Conservation (phyloP, 2,329 filamentous ascomycete genomes). For the Stagonosporopsis rhizophila region DNA sequence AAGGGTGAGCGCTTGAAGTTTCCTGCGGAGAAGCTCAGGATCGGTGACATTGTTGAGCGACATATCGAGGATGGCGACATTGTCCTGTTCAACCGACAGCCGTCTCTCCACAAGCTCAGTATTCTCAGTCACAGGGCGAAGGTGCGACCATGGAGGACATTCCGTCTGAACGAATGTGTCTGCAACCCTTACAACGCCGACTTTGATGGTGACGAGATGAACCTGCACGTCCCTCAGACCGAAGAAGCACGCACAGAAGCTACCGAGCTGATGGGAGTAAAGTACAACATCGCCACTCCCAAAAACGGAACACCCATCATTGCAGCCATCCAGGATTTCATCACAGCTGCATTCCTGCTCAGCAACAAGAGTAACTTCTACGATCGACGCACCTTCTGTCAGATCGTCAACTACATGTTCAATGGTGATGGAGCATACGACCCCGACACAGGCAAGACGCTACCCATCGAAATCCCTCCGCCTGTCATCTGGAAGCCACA, state of each 20-base stretch:
- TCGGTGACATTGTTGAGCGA: conserved; percentile 90
- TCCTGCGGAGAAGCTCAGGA: conserved; percentile 75
- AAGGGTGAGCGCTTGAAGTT: conserved; percentile 68
- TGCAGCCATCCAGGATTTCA: conserved; percentile 99
- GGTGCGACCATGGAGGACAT: conserved; percentile 92
- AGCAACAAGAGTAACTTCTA: conserved; percentile 94
- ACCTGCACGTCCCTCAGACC: conserved; percentile 95
- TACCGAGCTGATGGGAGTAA: conserved; percentile 96
- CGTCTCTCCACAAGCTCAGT: conserved; percentile 96
- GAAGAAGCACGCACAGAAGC: conserved; percentile 96
- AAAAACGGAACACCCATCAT: conserved; percentile 99
- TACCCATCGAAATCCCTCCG: conserved; percentile 81
- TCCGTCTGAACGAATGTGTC: conserved; percentile 96
- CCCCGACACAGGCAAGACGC: conserved; percentile 55
- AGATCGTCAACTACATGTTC: conserved; percentile 94
- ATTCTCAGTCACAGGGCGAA: conserved; percentile 97
- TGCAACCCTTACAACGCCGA: conserved; percentile 98
- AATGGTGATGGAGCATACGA: conserved; percentile 66
- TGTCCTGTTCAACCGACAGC: conserved; percentile 96
- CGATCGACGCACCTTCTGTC: conserved; percentile 85
- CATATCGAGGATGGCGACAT: conserved; percentile 96
- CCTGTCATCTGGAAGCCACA: conserved; percentile 87
- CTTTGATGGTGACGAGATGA: conserved; percentile 99
- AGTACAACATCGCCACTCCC: conserved; percentile 92
- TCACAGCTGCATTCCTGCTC: conserved; percentile 89